A percentile compares a stretch with the other conserved stretches of the same genome.
phyloP scores from a whole-genome alignment of 192 early-diverging fungal genomes.

The Backusella morwellensis region DNA sequence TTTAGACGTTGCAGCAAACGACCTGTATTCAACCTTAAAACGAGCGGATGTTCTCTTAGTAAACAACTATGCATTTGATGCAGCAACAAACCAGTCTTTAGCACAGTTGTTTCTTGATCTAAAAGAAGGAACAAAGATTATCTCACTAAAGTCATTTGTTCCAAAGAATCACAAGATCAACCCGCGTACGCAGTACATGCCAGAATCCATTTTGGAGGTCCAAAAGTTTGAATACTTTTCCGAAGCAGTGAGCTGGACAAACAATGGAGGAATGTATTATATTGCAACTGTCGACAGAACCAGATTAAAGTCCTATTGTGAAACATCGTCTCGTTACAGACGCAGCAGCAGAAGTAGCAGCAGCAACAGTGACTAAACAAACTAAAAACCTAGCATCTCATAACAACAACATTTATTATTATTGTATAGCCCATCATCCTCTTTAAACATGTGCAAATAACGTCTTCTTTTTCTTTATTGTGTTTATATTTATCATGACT shows the following conservation, averaged over 20 bases:
- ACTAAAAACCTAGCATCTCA: not conserved
- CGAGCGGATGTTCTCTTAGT: conserved; percentile 91
- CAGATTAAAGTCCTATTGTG: conserved; percentile 43
- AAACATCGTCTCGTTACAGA: conserved; percentile 13
- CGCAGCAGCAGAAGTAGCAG: not conserved
- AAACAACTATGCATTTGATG: conserved; percentile 95
- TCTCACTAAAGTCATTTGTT: conserved; percentile 84
- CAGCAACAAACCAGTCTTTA: conserved; percentile 78
- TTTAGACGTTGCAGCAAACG: conserved; percentile 58
- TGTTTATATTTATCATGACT: conserved; percentile 1
- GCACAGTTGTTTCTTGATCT: conserved; percentile 88
- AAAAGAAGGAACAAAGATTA: conserved; percentile 81
- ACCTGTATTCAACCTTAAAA: conserved; percentile 64
- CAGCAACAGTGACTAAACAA: not conserved
- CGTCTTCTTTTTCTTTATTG: not conserved
- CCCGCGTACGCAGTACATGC: conserved; percentile 64
- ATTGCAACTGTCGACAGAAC: conserved; percentile 76
- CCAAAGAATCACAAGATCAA: conserved; percentile 74
- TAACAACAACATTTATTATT: not conserved
- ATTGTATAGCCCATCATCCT: not conserved
- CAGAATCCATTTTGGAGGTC: conserved; percentile 69
- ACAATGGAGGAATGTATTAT: conserved; percentile 76
- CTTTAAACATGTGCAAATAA: not conserved
- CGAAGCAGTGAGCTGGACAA: conserved; percentile 76
- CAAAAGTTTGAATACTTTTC: conserved; percentile 66